Evolutionary conservation across 2,329 filamentous ascomycete genomes (phyloP), one percentile per base, ranked within the genome.

Genomic region (Arthrobotrys iridis): DNA sequence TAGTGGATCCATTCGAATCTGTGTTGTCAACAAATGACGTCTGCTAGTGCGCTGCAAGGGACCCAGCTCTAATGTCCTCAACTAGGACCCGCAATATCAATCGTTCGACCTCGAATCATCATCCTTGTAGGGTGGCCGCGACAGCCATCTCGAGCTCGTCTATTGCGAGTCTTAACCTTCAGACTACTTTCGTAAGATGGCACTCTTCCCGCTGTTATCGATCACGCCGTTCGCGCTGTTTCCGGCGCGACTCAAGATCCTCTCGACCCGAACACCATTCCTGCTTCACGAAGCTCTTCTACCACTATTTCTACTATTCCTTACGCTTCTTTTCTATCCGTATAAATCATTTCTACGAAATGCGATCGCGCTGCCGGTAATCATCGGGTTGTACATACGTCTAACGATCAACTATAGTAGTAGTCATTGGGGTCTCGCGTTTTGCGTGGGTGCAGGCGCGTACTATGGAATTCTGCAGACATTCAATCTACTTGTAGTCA

Each of bases 351-450:
- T 59, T 20, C 26, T 67, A 20, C 52, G 70, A 18, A 74, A 74
- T 37, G 62, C 70, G 13, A 55, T 74, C 22, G 70, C 62, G 10
- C 37, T 74, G 11, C 70, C 70, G 15, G 70, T 74, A 3, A 58
- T 74, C 6, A 11, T 74, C 40, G 70, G 30, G 11, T 26, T 74
- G 15, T 74, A 74, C 46, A 37, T 60, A n/a, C 70, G 70, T 11
- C 22, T 74, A 11, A 40, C 43, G 52, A 4, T 57, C 10, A 5
- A 67, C 4, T 63, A 74, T 15, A 74, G 62, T 41, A 74, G 70
- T 26, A 67, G 70, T 20, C 70, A 74, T 28, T 74, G 70, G 70
- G 70, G 70, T 30, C 50, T 74, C 62, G 70, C 70, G 55, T 74
- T 74, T 24, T 74, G 70, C 30, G 52, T 66, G n/a, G 70, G 70